These are phyloP conservation scores for Marchantia paleacea DNA, from an alignment of 225 moss, liverwort and hornwort species.

Conservation along the genomic window DNA sequence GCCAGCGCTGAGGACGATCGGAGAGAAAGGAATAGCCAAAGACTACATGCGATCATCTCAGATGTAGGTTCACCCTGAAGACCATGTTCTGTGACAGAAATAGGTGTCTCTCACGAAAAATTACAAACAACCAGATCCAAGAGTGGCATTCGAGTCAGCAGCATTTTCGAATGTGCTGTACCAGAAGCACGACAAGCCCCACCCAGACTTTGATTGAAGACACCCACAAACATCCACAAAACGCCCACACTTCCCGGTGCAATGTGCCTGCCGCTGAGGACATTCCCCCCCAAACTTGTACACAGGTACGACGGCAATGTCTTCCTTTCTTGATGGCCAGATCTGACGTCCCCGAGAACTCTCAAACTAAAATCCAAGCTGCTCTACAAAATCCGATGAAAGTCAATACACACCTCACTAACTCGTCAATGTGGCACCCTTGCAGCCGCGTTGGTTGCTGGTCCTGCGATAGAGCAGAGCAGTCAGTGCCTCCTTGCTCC, in stretches of 20 bases:
- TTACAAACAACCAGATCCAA: slow-evolving; percentile 5
- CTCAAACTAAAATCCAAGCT: not conserved
- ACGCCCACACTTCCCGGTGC: not conserved
- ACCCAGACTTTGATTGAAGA: not conserved
- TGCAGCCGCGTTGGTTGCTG: not conserved
- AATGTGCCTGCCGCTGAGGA: not conserved
- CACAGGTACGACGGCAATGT: not conserved
- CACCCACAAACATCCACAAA: not conserved
- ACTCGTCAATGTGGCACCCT: not conserved
- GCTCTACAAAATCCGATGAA: not conserved
- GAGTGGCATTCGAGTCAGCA: not conserved
- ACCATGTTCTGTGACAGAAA: not conserved
- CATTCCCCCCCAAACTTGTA: not conserved
- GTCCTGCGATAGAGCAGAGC: not conserved
- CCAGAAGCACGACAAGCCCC: not conserved
- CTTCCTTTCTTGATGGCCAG: not conserved
- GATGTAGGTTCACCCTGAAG: slow-evolving; percentile 1
- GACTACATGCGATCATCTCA: not conserved
- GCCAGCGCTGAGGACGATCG: not conserved
- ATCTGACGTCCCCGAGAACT: not conserved
- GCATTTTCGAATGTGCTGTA: slow-evolving; percentile 7
- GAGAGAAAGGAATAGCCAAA: not conserved
- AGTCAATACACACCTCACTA: not conserved
- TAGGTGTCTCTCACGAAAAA: not conserved
- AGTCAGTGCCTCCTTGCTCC: not conserved